Evolutionary conservation across 2,329 filamentous ascomycete genomes (phyloP).

Genomic region (Aureobasidium melanogenum): DNA sequence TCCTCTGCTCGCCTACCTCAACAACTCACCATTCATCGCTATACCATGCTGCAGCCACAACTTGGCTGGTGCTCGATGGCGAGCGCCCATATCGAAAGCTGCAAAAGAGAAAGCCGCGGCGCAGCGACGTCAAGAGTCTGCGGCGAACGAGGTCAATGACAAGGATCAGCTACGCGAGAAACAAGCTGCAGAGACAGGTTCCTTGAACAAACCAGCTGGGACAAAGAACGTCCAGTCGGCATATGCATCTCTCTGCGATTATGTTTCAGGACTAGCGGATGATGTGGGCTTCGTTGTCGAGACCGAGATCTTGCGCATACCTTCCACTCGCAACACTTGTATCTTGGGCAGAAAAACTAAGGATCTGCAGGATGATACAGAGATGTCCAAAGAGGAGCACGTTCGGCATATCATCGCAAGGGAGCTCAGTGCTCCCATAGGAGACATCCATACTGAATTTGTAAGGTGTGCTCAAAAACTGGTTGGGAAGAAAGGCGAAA

Average conservation of each 20-base stretch:
- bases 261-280: constrained; percentile 60
- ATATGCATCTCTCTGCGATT: constrained; percentile 75
- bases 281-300: constrained; percentile 70
- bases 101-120: background rate
- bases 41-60: constrained; percentile 95
- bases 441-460: constrained; percentile 14
- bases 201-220: constrained; percentile 22
- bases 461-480: constrained; percentile 14
- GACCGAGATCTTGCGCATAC: constrained; percentile 80
- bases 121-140: background rate
- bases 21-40: constrained; percentile 72
- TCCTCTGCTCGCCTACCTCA: constrained; percentile 71
- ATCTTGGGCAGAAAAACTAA: constrained; percentile 50
- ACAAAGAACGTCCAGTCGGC: constrained; percentile 49
- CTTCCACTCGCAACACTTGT: constrained; percentile 79
- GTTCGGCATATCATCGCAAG: constrained; percentile 10
- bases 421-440: constrained; percentile 13
- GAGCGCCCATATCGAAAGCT: constrained; percentile 40
- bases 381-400: background rate
- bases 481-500: constrained; percentile 14
- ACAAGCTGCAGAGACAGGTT: constrained; percentile 27
- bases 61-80: constrained; percentile 64
- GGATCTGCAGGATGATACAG: background rate
- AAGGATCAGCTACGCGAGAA: background rate
- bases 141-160: background rate